These are phyloP conservation scores for Antitrichia curtipendula DNA, from an alignment of 225 moss, liverwort and hornwort species.

Conservation along the genomic window DNA sequence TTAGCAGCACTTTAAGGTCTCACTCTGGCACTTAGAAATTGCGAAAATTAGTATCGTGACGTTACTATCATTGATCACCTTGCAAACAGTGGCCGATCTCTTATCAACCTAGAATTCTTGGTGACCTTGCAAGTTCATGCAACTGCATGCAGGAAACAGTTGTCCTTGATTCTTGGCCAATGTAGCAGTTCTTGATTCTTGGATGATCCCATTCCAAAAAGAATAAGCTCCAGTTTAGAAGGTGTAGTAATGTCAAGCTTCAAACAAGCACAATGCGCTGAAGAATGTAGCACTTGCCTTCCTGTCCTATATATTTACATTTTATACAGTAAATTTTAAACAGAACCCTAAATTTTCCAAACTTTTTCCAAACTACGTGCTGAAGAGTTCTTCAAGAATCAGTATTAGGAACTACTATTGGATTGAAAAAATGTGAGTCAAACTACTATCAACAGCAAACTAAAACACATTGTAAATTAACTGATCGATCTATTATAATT, in stretches of 20 bases:
- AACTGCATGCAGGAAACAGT: not conserved
- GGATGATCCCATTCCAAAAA: not conserved
- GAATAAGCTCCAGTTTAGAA: not conserved
- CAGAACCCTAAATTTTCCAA: not conserved
- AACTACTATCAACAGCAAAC: not conserved
- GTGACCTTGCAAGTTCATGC: not conserved
- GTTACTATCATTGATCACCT: not conserved
- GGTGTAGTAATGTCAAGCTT: not conserved
- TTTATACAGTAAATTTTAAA: not conserved
- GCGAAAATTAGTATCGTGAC: not conserved
- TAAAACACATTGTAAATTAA: not conserved
- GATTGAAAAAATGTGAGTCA: no score
- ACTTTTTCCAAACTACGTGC: no score
- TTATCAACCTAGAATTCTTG: not conserved
- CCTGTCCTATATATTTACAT: not conserved
- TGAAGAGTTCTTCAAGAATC: not conserved
- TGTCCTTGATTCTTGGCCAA: not conserved
- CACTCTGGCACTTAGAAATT: not conserved
- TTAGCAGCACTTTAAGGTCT: not conserved
- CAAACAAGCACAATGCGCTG: slow-evolving; percentile 13
- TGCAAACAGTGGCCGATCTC: not conserved
- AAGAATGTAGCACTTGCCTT: not conserved
- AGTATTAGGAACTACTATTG: not conserved
- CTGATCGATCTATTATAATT: not conserved
- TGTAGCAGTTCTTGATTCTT: not conserved